phyloP scores from a whole-genome alignment of 2,329 filamentous ascomycete species.

The Teratosphaeriaceae sp. region DNA sequence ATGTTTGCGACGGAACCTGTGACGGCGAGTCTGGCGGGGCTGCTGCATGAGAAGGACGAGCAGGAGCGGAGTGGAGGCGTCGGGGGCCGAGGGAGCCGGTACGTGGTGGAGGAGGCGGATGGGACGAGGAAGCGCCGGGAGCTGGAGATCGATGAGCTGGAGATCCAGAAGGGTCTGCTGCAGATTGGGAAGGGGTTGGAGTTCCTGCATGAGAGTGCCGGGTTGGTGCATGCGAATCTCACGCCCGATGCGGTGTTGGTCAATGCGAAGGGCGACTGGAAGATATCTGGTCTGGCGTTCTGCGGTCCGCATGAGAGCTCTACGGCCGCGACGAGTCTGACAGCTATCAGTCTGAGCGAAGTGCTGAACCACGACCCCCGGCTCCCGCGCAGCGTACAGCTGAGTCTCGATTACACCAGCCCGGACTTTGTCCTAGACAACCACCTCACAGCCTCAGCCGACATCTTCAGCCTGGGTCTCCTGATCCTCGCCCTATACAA shows the following conservation, averaged over 20 bases:
- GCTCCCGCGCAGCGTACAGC: conserved; percentile 72
- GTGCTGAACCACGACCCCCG: conserved; percentile 78
- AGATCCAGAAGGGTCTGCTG: conserved; percentile 92
- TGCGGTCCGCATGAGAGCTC: conserved; percentile 73
- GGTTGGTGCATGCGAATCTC: conserved; percentile 87
- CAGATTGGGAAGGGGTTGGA: conserved; percentile 92
- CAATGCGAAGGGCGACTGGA: conserved; percentile 98
- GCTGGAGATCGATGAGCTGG: conserved; percentile 89
- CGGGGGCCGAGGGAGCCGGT: conserved; percentile 63
- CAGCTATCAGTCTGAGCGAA: conserved; percentile 75
- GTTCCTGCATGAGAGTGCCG: conserved; percentile 91
- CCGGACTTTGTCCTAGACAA: conserved; percentile 93
- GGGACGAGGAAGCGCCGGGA: conserved; percentile 66
- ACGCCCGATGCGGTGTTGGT: conserved; percentile 91
- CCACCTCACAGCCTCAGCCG: conserved; percentile 73
- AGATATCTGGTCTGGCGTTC: conserved; percentile 90
- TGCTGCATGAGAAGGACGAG: conserved; percentile 83
- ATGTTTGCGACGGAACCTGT: conserved; percentile 95
- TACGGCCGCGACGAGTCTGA: conserved; percentile 58
- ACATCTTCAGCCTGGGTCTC: conserved; percentile 90
- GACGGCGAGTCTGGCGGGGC: conserved; percentile 74
- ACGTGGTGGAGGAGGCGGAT: conserved; percentile 72
- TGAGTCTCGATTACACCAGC: conserved; percentile 88
- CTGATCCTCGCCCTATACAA: conserved; percentile 89
- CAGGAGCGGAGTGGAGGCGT: conserved; percentile 65